Conservation (phyloP, 106 monocot genomes). For the Allium fistulosum region DNA sequence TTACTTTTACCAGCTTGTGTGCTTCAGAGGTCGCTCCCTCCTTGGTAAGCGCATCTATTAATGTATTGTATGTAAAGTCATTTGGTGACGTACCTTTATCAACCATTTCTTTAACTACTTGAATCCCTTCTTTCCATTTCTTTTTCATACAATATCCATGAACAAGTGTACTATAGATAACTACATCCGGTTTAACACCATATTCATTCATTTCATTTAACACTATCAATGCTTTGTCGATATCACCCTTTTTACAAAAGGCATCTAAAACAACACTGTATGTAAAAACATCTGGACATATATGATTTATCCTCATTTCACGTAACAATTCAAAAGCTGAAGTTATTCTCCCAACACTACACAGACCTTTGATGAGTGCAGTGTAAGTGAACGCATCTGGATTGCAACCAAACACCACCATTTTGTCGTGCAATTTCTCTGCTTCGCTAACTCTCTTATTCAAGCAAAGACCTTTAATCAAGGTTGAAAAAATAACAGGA, state of each 20-base stretch:
- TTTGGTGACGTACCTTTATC: not conserved
- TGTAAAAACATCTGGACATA: constrained; percentile 16
- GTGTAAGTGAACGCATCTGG: constrained; percentile 29
- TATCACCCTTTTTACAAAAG: constrained; percentile 21
- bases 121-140: not conserved
- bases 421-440: constrained; percentile 14
- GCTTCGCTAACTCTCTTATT: constrained; percentile 19
- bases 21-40: constrained; percentile 19
- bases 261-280: constrained; percentile 25
- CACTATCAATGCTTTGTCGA: constrained; percentile 13
- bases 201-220: constrained; percentile 23
- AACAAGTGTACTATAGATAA: constrained; percentile 14
- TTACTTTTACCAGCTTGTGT: constrained; percentile 16
- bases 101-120: not conserved
- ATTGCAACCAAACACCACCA: not conserved
- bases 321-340: not conserved
- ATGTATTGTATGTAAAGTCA: not conserved
- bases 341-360: not conserved
- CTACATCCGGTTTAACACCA: constrained; percentile 14
- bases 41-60: constrained; percentile 9
- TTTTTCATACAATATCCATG: not conserved
- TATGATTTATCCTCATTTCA: not conserved
- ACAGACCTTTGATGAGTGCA: constrained; percentile 28
- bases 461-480: constrained; percentile 31
- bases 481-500: constrained; percentile 17